Conservation (phyloP, 345 rosid genomes). For the Rhodamnia argentea region DNA sequence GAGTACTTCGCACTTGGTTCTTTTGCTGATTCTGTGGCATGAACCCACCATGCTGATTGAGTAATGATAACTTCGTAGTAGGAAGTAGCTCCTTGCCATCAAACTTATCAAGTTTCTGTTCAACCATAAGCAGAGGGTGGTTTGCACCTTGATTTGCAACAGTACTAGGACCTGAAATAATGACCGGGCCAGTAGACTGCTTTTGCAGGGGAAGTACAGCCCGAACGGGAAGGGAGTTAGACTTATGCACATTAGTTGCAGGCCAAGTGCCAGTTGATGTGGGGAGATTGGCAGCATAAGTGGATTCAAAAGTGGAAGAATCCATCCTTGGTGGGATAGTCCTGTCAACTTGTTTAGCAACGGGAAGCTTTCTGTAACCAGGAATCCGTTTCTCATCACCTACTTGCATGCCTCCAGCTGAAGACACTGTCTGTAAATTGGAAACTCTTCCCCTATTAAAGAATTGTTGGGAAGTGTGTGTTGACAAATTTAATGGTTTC, state of each 20-base stretch:
- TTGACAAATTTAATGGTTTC: constrained; percentile 38
- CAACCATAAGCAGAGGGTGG: constrained; percentile 34
- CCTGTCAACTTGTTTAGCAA: constrained; percentile 30
- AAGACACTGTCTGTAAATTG: constrained; percentile 31
- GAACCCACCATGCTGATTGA: constrained; percentile 24
- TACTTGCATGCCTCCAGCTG: constrained; percentile 32
- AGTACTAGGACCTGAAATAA: constrained; percentile 34
- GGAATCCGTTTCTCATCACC: constrained; percentile 15
- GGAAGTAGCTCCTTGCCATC: constrained; percentile 28
- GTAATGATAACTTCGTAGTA: constrained; percentile 17
- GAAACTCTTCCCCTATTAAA: constrained; percentile 33
- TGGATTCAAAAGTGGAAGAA: constrained; percentile 32
- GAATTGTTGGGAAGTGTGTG: constrained; percentile 23
- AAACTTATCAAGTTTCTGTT: constrained; percentile 31
- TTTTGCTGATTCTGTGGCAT: constrained; percentile 34
- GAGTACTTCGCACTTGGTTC: constrained; percentile 23
- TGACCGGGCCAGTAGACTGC: constrained; percentile 26
- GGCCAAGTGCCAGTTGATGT: constrained; percentile 42
- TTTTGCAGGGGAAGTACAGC: constrained; percentile 32
- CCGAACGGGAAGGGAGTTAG: constrained; percentile 36
- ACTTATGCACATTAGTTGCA: constrained; percentile 37
- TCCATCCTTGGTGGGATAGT: constrained; percentile 25
- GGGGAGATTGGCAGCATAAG: constrained; percentile 11
- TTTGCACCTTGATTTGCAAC: constrained; percentile 31
- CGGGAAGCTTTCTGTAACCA: constrained; percentile 17